phyloP scores from a whole-genome alignment of 1,139 yeast genomes.

The Taiozyma sp. region DNA sequence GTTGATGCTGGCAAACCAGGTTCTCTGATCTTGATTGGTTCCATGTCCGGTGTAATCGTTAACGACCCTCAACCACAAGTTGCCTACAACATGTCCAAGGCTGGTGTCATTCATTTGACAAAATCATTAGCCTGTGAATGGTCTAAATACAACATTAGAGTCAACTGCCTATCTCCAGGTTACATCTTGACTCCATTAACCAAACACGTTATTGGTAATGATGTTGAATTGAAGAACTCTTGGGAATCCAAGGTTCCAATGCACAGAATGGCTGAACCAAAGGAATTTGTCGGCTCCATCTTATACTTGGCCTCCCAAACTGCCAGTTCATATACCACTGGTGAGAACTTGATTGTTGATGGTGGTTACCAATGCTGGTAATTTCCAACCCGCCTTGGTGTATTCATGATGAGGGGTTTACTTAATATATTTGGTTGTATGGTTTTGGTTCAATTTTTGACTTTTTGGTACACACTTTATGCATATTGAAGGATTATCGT shows the following conservation, averaged over 20 bases:
- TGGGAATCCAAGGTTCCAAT: constrained; percentile 69
- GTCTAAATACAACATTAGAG: constrained; percentile 74
- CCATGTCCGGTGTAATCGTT: constrained; percentile 82
- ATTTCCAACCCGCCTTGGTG: neutral
- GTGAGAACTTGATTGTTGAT: constrained; percentile 76
- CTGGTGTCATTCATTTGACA: constrained; percentile 76
- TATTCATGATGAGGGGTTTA: neutral
- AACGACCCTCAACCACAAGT: constrained; percentile 83
- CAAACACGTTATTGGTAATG: constrained; percentile 48
- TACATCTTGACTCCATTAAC: constrained; percentile 67
- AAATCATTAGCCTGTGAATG: constrained; percentile 80
- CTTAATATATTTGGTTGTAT: neutral
- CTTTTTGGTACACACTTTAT: neutral
- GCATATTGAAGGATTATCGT: neutral
- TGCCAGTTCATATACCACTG: constrained; percentile 79
- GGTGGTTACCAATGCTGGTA: constrained; percentile 74
- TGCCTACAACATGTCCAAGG: constrained; percentile 82
- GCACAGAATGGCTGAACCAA: constrained; percentile 74
- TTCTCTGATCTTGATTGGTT: constrained; percentile 70
- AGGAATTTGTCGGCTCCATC: constrained; percentile 80
- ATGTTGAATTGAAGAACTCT: constrained; percentile 41
- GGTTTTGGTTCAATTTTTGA: neutral
- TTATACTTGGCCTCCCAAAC: constrained; percentile 68
- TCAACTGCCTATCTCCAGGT: constrained; percentile 78
- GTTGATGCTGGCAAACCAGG: constrained; percentile 48